Percentiles rank a stretch among this genome's conserved stretches.
Evolutionary conservation across 176 grass and related monocot species (phyloP).

Genomic region (Hordeum marinum): DNA sequence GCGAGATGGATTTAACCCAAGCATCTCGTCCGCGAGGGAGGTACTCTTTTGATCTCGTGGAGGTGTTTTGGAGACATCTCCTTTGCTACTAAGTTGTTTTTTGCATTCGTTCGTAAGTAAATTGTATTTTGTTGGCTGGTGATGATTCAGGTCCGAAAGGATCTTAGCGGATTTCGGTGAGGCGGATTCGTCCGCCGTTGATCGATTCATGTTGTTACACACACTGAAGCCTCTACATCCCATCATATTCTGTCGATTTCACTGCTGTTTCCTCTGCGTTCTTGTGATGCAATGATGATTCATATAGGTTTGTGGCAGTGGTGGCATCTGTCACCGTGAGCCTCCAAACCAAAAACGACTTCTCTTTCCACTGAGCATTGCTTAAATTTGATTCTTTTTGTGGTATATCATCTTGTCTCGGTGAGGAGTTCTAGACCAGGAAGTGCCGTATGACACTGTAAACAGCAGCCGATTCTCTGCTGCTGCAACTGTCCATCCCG

Average conservation of each 20-base stretch:
- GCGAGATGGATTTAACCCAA: constrained; percentile 33
- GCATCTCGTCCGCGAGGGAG: constrained; percentile 12
- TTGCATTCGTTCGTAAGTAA: too few relatives aligned
- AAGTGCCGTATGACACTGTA: background rate
- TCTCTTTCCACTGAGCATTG: background rate
- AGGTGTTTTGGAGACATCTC: constrained; percentile 29
- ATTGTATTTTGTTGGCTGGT: background rate
- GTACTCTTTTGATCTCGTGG: constrained; percentile 28
- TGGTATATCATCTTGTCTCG: background rate
- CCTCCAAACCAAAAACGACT: background rate
- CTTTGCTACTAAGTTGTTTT: background rate
- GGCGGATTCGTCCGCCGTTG: background rate
- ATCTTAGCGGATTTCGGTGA: background rate
- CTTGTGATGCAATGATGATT: background rate
- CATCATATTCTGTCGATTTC: background rate
- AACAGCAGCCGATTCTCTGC: background rate
- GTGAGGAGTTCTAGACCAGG: background rate
- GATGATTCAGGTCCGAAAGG: background rate
- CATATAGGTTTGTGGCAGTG: background rate
- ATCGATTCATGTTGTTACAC: background rate
- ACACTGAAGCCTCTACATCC: background rate
- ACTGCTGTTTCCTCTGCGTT: background rate
- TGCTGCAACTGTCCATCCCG: background rate
- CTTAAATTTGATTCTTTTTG: background rate
- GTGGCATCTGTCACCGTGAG: background rate